A percentile compares a stretch with the other conserved stretches of the same genome.
These are phyloP conservation scores for Capsella bursapastoris DNA, from an alignment of 345 rosid species.

Conservation along the genomic window DNA sequence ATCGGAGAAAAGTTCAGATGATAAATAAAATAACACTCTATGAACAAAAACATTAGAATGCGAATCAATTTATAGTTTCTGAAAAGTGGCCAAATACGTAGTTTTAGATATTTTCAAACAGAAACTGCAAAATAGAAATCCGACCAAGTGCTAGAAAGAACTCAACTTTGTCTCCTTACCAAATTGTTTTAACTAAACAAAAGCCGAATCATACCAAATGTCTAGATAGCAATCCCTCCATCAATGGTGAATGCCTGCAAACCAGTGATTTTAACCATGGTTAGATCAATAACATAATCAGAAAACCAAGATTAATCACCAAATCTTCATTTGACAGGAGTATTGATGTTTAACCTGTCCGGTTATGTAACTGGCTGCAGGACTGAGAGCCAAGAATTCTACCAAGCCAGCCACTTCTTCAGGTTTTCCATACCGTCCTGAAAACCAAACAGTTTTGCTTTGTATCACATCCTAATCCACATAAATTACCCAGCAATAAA, in stretches of 20 bases:
- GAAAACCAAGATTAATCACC: constrained; percentile 6
- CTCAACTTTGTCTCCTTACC: constrained; percentile 29
- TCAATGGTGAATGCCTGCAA: constrained; percentile 87
- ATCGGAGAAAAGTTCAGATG: no score
- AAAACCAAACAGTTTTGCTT: constrained; percentile 22
- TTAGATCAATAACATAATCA: constrained; percentile 8
- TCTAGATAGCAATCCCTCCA: constrained; percentile 95
- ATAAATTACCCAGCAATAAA: neutral
- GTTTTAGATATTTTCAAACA: constrained; percentile 24
- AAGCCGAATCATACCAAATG: constrained; percentile 12
- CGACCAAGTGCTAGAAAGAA: constrained; percentile 4
- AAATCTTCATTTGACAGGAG: constrained; percentile 13
- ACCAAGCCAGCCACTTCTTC: constrained; percentile 99
- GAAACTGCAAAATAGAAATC: constrained; percentile 25
- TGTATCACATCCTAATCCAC: constrained; percentile 10
- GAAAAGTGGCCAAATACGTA: constrained; percentile 3
- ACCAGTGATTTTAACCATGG: constrained; percentile 10
- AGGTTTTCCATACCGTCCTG: constrained; percentile 97
- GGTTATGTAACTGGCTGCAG: constrained; percentile 89
- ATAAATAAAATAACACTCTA: no score
- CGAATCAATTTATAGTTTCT: neutral
- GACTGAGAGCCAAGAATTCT: constrained; percentile 90
- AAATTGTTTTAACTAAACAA: constrained; percentile 23
- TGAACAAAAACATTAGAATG: neutral
- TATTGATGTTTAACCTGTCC: constrained; percentile 70